Conservation (phyloP, 495 filamentous ascomycete genomes). For the Aspergillus avenaceus region DNA sequence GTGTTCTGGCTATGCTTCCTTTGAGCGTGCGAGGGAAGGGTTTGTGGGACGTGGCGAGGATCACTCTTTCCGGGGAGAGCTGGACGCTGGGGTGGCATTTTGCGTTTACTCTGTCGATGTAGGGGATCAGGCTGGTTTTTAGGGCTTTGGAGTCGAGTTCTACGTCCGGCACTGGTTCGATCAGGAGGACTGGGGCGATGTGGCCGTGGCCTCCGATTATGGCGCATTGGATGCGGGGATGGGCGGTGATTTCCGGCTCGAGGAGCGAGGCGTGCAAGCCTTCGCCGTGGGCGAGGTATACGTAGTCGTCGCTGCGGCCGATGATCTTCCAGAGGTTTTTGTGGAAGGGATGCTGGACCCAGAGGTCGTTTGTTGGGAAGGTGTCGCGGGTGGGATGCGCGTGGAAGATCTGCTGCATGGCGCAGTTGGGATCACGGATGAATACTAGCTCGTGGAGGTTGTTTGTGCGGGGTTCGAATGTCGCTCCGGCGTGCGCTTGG, state of each 20-base stretch:
- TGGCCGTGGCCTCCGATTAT: slow-evolving; percentile 23
- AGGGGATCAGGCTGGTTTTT: slow-evolving; percentile 11
- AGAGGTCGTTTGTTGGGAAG: slow-evolving; percentile 27
- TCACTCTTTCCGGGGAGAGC: slow-evolving; percentile 11
- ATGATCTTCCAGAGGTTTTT: slow-evolving; percentile 23
- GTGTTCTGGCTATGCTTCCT: slow-evolving; percentile 25
- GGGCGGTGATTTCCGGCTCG: slow-evolving; percentile 21
- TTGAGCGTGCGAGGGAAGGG: slow-evolving; percentile 24
- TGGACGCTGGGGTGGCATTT: slow-evolving; percentile 12
- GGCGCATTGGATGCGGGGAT: slow-evolving; percentile 16
- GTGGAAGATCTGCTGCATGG: slow-evolving; percentile 21
- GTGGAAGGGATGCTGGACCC: slow-evolving; percentile 13
- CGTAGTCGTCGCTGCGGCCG: slow-evolving; percentile 22
- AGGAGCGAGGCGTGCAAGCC: slow-evolving; percentile 19
- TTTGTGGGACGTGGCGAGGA: slow-evolving; percentile 15
- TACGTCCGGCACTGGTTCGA: slow-evolving; percentile 13
- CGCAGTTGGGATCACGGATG: slow-evolving; percentile 9
- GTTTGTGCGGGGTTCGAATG: slow-evolving; percentile 14
- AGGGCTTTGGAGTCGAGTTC: background rate
- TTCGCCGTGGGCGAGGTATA: slow-evolving; percentile 20
- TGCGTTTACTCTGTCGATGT: slow-evolving; percentile 16
- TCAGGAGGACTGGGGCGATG: slow-evolving; percentile 17
- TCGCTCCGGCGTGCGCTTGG: slow-evolving; percentile 10
- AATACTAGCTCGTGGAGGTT: slow-evolving; percentile 27
- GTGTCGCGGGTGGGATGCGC: slow-evolving; percentile 19